These are phyloP conservation scores for Candida glucosophila DNA, from an alignment of 1,139 yeast species.

Conservation along the genomic window DNA sequence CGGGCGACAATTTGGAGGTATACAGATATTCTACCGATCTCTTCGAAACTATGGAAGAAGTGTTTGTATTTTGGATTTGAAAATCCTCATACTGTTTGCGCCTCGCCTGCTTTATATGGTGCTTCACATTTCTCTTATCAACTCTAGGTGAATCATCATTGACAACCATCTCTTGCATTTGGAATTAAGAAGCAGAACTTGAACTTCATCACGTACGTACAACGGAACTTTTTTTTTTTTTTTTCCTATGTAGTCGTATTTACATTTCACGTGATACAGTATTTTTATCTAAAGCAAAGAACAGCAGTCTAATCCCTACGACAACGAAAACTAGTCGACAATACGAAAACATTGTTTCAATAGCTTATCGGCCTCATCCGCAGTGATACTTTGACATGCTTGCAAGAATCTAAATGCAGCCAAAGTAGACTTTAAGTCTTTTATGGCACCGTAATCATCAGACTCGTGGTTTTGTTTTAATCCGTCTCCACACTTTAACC, in stretches of 20 bases:
- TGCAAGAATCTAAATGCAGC: slow-evolving; percentile 46
- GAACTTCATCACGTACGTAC: too few species aligned
- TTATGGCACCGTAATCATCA: slow-evolving; percentile 10
- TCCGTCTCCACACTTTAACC: slow-evolving; percentile 66
- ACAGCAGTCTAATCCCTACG: too few species aligned
- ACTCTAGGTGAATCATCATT: too few species aligned
- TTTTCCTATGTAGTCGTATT: too few species aligned
- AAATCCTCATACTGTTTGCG: slow-evolving; percentile 47
- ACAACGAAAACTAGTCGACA: too few species aligned
- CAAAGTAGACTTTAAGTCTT: slow-evolving; percentile 48
- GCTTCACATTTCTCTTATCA: background rate
- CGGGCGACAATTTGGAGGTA: slow-evolving; percentile 30
- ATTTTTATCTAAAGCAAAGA: too few species aligned
- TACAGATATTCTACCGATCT: slow-evolving; percentile 70
- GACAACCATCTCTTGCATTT: background rate
- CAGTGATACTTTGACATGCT: slow-evolving; percentile 29
- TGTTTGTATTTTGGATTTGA: slow-evolving; percentile 75
- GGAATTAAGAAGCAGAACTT: background rate
- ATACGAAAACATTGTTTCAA: too few species aligned
- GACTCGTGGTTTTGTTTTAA: slow-evolving; percentile 13
- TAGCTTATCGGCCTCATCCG: slow-evolving; percentile 31
- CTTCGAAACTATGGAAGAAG: slow-evolving; percentile 76
- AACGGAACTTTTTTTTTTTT: too few species aligned
- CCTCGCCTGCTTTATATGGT: slow-evolving; percentile 24
- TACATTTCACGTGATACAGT: background rate